Percentiles rank a stretch among this genome's conserved stretches.
Evolutionary conservation across 192 early-diverging fungal genomes (phyloP).

Genomic region (Rhizophlyctis rosea): DNA sequence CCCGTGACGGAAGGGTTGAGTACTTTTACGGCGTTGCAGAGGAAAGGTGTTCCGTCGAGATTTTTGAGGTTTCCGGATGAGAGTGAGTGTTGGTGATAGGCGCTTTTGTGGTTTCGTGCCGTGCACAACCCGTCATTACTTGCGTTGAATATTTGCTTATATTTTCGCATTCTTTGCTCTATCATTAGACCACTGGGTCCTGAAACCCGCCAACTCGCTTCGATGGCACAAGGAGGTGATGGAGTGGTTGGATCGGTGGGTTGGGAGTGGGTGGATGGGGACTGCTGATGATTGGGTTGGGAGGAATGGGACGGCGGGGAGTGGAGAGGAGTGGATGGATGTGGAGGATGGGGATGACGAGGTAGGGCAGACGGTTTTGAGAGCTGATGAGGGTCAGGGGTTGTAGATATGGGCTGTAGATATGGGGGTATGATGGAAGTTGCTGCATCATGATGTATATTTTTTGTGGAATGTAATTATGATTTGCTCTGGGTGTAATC

Average conservation of each 20-base stretch:
- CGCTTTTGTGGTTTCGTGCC: too few relatives aligned
- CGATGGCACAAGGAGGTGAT: conserved; percentile 72
- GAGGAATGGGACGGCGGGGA: not conserved
- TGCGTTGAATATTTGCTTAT: too few relatives aligned
- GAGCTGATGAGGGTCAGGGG: too few relatives aligned
- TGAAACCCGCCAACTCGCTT: conserved; percentile 73
- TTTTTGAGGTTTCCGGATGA: conserved; percentile 78
- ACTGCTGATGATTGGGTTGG: not conserved
- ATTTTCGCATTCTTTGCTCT: too few relatives aligned
- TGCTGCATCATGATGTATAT: too few relatives aligned
- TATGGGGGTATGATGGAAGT: too few relatives aligned
- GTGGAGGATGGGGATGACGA: not conserved
- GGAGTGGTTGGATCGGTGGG: conserved; percentile 53
- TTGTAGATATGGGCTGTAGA: too few relatives aligned
- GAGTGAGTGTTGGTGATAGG: too few relatives aligned
- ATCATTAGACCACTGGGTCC: conserved; percentile 61
- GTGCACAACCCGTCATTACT: too few relatives aligned
- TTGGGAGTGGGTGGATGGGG: conserved; percentile 1
- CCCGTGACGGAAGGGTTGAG: conserved; percentile 66
- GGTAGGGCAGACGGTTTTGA: too few relatives aligned
- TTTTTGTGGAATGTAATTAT: too few relatives aligned
- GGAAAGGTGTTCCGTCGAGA: conserved; percentile 63
- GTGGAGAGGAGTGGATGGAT: not conserved
- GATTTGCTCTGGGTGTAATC: too few relatives aligned
- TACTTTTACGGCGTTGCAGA: conserved; percentile 73